Conservation (phyloP, 2,329 filamentous ascomycete genomes). For the Calonectria ilicicola region DNA sequence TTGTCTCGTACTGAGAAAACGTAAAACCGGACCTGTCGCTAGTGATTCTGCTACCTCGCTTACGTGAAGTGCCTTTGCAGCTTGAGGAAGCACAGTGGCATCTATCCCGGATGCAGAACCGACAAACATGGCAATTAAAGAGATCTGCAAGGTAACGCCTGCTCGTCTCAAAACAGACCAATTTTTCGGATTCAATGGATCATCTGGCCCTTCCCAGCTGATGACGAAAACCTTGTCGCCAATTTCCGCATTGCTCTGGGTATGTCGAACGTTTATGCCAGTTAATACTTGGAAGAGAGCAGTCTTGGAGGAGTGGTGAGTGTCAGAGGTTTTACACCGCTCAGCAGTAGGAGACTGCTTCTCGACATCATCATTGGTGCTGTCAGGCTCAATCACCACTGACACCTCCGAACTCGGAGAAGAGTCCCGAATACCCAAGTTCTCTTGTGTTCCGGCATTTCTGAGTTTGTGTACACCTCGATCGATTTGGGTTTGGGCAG, state of each 20-base stretch:
- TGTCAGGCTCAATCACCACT: not conserved
- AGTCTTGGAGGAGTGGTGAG: slow-evolving; percentile 23
- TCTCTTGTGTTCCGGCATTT: not conserved
- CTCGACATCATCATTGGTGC: not conserved
- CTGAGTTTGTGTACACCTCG: slow-evolving; percentile 30
- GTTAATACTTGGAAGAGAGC: slow-evolving; percentile 46
- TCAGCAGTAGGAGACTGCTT: not conserved
- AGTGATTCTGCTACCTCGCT: slow-evolving; percentile 62
- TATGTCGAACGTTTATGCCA: slow-evolving; percentile 46
- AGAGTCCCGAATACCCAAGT: not conserved
- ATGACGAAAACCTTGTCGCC: slow-evolving; percentile 48
- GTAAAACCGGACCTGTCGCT: slow-evolving; percentile 51
- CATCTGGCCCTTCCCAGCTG: slow-evolving; percentile 48
- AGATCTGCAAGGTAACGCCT: slow-evolving; percentile 55
- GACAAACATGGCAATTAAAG: slow-evolving; percentile 62
- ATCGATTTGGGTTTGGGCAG: slow-evolving; percentile 37
- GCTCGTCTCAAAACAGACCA: slow-evolving; percentile 54
- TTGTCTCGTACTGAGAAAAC: not conserved
- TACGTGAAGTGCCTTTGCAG: slow-evolving; percentile 58
- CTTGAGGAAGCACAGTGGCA: slow-evolving; percentile 59
- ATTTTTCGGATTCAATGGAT: slow-evolving; percentile 58
- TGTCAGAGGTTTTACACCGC: slow-evolving; percentile 9
- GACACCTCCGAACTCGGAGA: not conserved
- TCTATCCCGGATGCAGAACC: slow-evolving; percentile 65
- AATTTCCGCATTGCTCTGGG: slow-evolving; percentile 36